A percentile compares a stretch with the other conserved stretches of the same genome.
These are phyloP conservation scores for Lactarius tabidus DNA, from an alignment of 768 basidiomycete genomes.

Conservation along the genomic window DNA sequence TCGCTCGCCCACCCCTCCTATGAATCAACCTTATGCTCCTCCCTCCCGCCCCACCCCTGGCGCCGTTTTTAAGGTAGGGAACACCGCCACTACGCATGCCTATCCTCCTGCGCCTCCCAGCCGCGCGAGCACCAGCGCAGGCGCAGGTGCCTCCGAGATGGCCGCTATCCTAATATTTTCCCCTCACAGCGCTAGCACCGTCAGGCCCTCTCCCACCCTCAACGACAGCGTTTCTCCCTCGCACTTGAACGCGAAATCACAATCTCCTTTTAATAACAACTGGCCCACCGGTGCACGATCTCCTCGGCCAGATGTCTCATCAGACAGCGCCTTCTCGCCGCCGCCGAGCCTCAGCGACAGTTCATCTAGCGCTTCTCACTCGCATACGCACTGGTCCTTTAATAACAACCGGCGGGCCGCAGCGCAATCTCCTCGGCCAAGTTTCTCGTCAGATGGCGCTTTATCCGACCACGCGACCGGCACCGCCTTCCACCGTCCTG, in stretches of 20 bases:
- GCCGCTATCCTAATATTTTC: neutral
- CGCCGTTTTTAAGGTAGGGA: neutral
- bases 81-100: neutral
- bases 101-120: slow-evolving; percentile 7
- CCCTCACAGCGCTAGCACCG: neutral
- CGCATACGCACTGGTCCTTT: neutral
- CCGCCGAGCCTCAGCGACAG: neutral
- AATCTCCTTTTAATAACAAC: neutral
- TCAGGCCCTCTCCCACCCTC: neutral
- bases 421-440: neutral
- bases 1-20: slow-evolving; percentile 9
- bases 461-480: neutral
- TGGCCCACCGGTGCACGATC: neutral
- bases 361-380: neutral
- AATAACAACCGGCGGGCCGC: neutral
- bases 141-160: slow-evolving; percentile 12
- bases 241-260: neutral
- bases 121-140: slow-evolving; percentile 5
- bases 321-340: neutral
- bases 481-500: neutral
- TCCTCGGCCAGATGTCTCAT: neutral
- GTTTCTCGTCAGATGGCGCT: neutral
- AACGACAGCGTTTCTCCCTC: neutral
- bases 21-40: neutral
- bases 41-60: neutral